Percentiles rank a stretch among this genome's conserved stretches.
These are phyloP conservation scores for Skeletonema costatum DNA, from an alignment of 108 stramenopile species.

Conservation along the genomic window DNA sequence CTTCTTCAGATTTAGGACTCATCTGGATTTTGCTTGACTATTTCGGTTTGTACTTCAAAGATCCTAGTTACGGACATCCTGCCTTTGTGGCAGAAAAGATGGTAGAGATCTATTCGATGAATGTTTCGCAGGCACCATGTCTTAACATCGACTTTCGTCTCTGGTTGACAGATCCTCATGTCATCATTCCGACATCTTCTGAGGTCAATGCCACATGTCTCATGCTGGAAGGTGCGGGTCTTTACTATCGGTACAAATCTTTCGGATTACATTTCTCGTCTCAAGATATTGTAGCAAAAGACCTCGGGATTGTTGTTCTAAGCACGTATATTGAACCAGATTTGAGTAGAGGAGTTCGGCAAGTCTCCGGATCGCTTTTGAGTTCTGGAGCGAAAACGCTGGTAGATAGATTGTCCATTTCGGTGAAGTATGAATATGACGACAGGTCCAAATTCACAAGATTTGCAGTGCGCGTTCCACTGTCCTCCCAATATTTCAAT, in stretches of 20 bases:
- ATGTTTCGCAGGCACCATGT: conserved; percentile 8
- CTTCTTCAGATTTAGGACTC: conserved; percentile 59
- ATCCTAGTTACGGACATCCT: conserved; percentile 73
- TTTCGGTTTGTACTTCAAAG: conserved; percentile 71
- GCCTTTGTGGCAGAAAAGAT: conserved; percentile 55
- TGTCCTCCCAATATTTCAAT: conserved; percentile 40
- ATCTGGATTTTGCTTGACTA: conserved; percentile 80
- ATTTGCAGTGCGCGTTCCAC: conserved; percentile 57
- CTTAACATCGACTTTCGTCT: conserved; percentile 81
- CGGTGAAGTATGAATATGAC: conserved; percentile 65
- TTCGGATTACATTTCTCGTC: conserved; percentile 59
- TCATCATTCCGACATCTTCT: conserved; percentile 58
- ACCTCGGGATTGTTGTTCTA: conserved; percentile 59
- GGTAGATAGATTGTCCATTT: conserved; percentile 78
- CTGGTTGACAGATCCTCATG: conserved; percentile 60
- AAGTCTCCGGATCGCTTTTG: conserved; percentile 46
- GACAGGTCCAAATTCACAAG: conserved; percentile 49
- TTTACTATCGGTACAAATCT: conserved; percentile 82
- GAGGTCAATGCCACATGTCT: conserved; percentile 41
- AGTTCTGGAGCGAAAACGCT: conserved; percentile 50
- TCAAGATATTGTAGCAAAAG: conserved; percentile 68
- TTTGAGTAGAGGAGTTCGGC: conserved; percentile 33
- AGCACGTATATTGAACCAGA: conserved; percentile 24
- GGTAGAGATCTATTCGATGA: conserved; percentile 12
- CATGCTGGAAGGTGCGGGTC: conserved; percentile 59